Evolutionary conservation across 1,284 basidiomycete species (phyloP).

Genomic region (Cystobasidium pallidum): DNA sequence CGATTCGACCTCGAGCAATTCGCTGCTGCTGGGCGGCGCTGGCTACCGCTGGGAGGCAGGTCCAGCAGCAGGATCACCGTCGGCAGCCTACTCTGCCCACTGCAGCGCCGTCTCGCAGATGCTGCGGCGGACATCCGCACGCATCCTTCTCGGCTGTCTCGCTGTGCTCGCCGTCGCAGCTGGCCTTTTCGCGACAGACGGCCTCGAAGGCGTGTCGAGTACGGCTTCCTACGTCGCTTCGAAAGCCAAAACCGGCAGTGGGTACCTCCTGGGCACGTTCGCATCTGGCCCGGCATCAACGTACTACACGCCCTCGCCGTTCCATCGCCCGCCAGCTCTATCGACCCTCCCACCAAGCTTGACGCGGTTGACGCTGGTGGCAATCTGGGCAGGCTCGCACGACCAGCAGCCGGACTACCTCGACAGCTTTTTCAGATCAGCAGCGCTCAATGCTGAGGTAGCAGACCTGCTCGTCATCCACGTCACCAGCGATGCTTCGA

Average conservation of each 20-base stretch:
- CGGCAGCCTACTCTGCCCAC: constrained; percentile 11
- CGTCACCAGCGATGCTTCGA: constrained; percentile 25
- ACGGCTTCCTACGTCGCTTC: constrained; percentile 21
- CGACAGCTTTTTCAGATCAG: constrained; percentile 40
- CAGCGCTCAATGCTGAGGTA: constrained; percentile 29
- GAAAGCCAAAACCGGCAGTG: constrained; percentile 22
- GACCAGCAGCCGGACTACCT: constrained; percentile 37
- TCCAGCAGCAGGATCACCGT: not conserved
- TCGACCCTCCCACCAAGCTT: constrained; percentile 23
- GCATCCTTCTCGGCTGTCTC: constrained; percentile 25
- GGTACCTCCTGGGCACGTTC: constrained; percentile 8
- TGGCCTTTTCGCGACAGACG: constrained; percentile 21
- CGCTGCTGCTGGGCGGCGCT: not conserved
- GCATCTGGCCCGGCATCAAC: not conserved
- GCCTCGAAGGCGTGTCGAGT: constrained; percentile 20
- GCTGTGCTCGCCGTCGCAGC: constrained; percentile 16
- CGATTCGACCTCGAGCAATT: constrained; percentile 15
- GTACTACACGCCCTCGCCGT: constrained; percentile 23
- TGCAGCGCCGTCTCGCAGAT: constrained; percentile 16
- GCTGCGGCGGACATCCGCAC: constrained; percentile 30
- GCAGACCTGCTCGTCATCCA: constrained; percentile 41
- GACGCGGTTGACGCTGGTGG: constrained; percentile 24
- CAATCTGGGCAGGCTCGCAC: constrained; percentile 35
- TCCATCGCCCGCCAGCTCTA: constrained; percentile 20
- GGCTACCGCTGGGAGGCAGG: not conserved